Evolutionary conservation across 768 basidiomycete species (phyloP).

Genomic region (Pleurotus eryngii): DNA sequence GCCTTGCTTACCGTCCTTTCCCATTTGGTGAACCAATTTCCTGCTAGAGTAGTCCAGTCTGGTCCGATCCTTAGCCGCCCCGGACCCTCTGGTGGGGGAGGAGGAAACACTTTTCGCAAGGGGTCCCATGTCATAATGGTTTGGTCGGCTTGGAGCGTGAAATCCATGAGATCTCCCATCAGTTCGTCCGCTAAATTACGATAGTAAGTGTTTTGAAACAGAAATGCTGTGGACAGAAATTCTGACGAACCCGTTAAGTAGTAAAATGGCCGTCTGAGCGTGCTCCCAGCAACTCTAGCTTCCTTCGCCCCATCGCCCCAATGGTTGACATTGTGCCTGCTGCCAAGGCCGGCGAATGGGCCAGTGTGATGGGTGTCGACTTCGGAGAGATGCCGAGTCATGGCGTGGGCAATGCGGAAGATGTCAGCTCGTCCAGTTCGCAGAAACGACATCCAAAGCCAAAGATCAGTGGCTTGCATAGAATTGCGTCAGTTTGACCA

Average conservation of each 20-base stretch:
- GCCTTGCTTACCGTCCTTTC: conserved; percentile 28
- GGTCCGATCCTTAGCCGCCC: conserved; percentile 34
- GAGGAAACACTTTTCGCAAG: conserved; percentile 32
- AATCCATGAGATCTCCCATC: conserved; percentile 37
- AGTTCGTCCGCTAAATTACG: conserved; percentile 29
- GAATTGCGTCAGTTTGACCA: neutral
- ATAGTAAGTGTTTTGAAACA: neutral
- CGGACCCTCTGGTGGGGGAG: conserved; percentile 31
- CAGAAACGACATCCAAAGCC: conserved; percentile 38
- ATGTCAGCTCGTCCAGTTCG: conserved; percentile 35
- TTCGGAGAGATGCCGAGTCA: conserved; percentile 36
- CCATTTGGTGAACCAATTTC: conserved; percentile 39
- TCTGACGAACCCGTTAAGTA: conserved; percentile 29
- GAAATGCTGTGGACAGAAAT: neutral
- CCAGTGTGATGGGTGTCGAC: conserved; percentile 36
- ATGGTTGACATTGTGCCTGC: conserved; percentile 34
- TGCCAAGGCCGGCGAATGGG: conserved; percentile 32
- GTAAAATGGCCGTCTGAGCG: conserved; percentile 33
- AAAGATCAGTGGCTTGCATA: conserved; percentile 28
- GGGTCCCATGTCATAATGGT: conserved; percentile 39
- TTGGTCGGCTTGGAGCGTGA: conserved; percentile 30
- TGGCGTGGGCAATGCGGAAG: conserved; percentile 30
- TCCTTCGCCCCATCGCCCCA: conserved; percentile 41
- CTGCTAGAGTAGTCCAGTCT: conserved; percentile 35
- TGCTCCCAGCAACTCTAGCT: conserved; percentile 31